Conservation (phyloP, 2,329 filamentous ascomycete genomes). For the Stachybotrys chlorohalonatus region DNA sequence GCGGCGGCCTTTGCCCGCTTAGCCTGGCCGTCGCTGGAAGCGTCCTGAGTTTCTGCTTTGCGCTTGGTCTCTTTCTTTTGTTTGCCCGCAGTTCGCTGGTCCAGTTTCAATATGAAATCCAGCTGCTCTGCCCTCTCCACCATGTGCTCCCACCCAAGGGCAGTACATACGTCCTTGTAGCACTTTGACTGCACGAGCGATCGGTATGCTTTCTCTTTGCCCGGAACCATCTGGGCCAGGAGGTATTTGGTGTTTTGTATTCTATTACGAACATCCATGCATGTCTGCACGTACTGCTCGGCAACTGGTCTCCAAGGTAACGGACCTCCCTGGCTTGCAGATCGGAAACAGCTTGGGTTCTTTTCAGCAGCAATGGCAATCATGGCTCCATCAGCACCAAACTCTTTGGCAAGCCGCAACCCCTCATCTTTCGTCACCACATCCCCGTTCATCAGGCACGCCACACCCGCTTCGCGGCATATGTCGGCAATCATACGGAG, state of each 20-base stretch:
- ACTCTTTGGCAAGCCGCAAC: constrained; percentile 62
- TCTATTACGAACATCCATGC: constrained; percentile 73
- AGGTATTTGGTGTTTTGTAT: constrained; percentile 92
- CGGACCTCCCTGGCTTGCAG: constrained; percentile 57
- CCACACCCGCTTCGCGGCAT: constrained; percentile 77
- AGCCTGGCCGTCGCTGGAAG: neutral
- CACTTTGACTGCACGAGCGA: constrained; percentile 56
- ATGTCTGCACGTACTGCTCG: constrained; percentile 61
- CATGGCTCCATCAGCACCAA: constrained; percentile 89
- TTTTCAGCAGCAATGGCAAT: constrained; percentile 89
- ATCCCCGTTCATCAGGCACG: constrained; percentile 94
- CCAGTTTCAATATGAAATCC: constrained; percentile 55
- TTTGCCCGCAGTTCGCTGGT: constrained; percentile 31
- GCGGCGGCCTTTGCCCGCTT: neutral
- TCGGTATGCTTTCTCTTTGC: constrained; percentile 58
- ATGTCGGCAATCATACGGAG: constrained; percentile 73
- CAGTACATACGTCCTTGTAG: constrained; percentile 60
- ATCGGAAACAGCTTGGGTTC: constrained; percentile 81
- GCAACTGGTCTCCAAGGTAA: constrained; percentile 71
- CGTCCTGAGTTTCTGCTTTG: neutral
- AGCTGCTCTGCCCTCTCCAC: constrained; percentile 53
- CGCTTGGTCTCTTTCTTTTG: neutral
- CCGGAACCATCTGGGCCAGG: constrained; percentile 76
- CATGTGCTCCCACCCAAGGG: constrained; percentile 56
- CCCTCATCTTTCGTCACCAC: constrained; percentile 69